phyloP scores from a whole-genome alignment of 225 moss, liverwort and hornwort species.

The Physcomitrium patens region DNA sequence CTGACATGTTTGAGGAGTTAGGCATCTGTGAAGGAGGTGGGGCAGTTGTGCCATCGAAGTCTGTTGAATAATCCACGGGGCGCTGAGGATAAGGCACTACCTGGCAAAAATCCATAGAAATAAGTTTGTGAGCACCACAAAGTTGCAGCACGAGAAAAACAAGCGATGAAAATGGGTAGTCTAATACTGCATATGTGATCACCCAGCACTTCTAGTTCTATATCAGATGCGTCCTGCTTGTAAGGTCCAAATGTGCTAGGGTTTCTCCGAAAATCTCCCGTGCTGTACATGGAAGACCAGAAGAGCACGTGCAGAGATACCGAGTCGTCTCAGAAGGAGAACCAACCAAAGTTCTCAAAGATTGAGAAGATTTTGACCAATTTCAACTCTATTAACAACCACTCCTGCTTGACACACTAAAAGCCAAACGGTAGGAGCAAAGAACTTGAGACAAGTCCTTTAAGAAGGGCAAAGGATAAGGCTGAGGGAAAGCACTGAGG shows the following conservation, averaged over 20 bases:
- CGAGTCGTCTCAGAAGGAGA: neutral
- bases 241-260: neutral
- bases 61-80: constrained; percentile 91
- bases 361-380: neutral
- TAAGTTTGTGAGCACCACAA: constrained; percentile 1
- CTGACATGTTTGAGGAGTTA: constrained; percentile 62
- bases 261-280: neutral
- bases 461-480: neutral
- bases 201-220: constrained; percentile 1
- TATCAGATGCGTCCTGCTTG: neutral
- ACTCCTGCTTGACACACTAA: constrained; percentile 17
- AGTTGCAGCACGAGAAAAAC: neutral
- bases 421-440: neutral
- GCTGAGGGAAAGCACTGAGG: neutral
- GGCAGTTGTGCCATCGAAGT: constrained; percentile 87
- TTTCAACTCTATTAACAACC: neutral
- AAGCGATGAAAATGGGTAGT: neutral
- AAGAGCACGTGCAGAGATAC: constrained; percentile 11
- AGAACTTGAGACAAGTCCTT: neutral
- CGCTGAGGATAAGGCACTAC: constrained; percentile 84
- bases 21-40: constrained; percentile 78
- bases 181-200: neutral
- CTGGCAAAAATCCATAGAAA: constrained; percentile 26
- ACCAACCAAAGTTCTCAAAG: constrained; percentile 10
- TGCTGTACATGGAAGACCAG: constrained; percentile 5